Conservation (phyloP, 108 stramenopile genomes). For the Pseudonitzschia multiseries region DNA sequence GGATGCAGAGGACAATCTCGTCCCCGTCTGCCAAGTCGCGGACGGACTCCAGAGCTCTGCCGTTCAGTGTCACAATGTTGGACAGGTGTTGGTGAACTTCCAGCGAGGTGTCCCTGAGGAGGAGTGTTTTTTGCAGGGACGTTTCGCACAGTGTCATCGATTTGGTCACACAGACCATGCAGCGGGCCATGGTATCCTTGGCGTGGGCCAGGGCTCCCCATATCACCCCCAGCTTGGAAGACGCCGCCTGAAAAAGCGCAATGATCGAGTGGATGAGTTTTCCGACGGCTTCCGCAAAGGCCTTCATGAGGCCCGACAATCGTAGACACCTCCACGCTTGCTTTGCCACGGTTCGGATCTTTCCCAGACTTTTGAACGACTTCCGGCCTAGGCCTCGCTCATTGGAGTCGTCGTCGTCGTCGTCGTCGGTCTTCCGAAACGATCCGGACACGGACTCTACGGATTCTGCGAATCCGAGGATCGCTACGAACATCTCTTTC, state of each 20-base stretch:
- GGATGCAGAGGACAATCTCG: neutral
- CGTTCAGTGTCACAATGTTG: neutral
- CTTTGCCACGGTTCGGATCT: neutral
- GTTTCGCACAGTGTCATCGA: neutral
- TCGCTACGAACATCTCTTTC: neutral
- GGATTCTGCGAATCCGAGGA: neutral
- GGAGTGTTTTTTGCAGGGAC: neutral
- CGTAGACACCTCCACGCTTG: neutral
- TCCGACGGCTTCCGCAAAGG: neutral
- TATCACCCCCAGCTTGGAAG: neutral
- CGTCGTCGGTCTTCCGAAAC: neutral
- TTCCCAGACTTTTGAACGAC: neutral
- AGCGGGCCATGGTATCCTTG: neutral
- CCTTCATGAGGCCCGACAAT: neutral
- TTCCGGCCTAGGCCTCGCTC: neutral
- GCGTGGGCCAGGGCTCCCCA: constrained; percentile 2
- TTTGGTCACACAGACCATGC: neutral
- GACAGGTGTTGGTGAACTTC: neutral
- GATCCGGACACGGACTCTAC: neutral
- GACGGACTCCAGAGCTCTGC: neutral
- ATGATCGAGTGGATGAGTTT: neutral
- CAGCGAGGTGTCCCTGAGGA: neutral
- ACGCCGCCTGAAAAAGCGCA: neutral
- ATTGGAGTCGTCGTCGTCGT: neutral
- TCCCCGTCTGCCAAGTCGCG: constrained; percentile 7